Percentiles rank a stretch among this genome's conserved stretches.
Evolutionary conservation across 2,329 filamentous ascomycete genomes (phyloP).

Genomic region (Ceratocystis cacaofunesta): DNA sequence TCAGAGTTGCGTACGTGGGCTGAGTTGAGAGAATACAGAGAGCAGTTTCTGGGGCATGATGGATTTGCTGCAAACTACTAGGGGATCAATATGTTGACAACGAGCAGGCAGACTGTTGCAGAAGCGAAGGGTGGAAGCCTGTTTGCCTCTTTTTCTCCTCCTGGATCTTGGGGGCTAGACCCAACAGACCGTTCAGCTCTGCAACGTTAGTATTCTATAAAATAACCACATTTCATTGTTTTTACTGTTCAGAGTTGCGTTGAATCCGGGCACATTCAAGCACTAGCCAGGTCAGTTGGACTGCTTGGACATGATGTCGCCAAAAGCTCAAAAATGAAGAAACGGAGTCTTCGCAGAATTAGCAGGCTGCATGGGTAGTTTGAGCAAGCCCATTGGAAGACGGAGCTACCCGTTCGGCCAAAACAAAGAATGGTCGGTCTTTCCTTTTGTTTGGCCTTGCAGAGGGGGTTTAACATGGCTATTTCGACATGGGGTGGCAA

Average conservation of each 20-base stretch:
- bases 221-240: not conserved
- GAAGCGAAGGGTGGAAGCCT: not conserved
- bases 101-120: not conserved
- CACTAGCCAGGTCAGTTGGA: not conserved
- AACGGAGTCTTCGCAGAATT: not conserved
- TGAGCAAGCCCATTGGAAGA: not conserved
- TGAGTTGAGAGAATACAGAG: constrained; percentile 13
- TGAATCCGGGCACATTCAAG: not conserved
- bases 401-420: not conserved
- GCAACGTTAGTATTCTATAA: not conserved
- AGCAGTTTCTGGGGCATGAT: constrained; percentile 16
- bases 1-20: constrained; percentile 15
- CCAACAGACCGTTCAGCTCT: not conserved
- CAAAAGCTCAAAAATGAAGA: not conserved
- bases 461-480: not conserved
- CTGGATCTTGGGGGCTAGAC: not conserved
- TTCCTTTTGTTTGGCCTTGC: not conserved
- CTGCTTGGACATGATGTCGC: not conserved
- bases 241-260: not conserved
- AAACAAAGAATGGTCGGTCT: not conserved
- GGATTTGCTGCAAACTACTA: constrained; percentile 16
- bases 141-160: not conserved
- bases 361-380: not conserved
- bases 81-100: not conserved
- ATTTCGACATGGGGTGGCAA: not conserved